Base-by-base conservation (phyloP, 1,284 basidiomycete species). In the Malassezia cuniculi region DNA sequence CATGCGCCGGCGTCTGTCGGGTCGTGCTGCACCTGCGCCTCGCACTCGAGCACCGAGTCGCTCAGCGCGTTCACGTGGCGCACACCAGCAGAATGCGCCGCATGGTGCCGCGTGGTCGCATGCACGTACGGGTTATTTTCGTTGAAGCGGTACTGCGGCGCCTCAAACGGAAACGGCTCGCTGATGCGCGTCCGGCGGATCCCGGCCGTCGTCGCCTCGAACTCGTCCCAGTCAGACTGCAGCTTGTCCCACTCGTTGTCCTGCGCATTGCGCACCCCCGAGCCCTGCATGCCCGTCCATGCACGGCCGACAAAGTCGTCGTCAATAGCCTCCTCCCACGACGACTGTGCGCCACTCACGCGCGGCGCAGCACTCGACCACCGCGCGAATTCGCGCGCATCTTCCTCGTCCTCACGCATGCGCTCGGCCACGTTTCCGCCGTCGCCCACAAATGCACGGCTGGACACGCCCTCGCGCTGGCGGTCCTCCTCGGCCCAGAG, bases 11-110 rank as follows among this genome's bases (percentile, higher is more conserved):
- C 79, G 49, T 82, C 76, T 1, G 68, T 71, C 26, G 81, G 79
- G 54, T 87, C 76, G 28, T 74, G 74, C 62, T 93, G 85, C 7
- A 93, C 86, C 6, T 75, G 76, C 3, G 87, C 89, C 70, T 97
- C 90, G 19, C 87, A 75, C 67, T 89, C 83, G 12, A 95, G 73
- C 11, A 66, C 53, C 14, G 50, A 51, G 24, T 57, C 58, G 24
- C 53, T 36, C 7, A 50, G 27, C n/a, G 44, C 41, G 5, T 47
- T 47, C 1, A 36, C 33, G 12, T 51, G 48, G n/a, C n/a, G n/a
- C n/a, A n/a, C n/a, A 3, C 9, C 14, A 15, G 35, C 21, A 16
- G 17, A 3, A 19, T 47, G 46, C 35, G 31, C 9, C 9, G 43
- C 30, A 17, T 47, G 50, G 17, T 59, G 54, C 14, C 49, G 50